A percentile compares a stretch with the other conserved stretches of the same genome.
phyloP scores from a whole-genome alignment of 2,329 filamentous ascomycete genomes.

The Colletotrichum agaves region DNA sequence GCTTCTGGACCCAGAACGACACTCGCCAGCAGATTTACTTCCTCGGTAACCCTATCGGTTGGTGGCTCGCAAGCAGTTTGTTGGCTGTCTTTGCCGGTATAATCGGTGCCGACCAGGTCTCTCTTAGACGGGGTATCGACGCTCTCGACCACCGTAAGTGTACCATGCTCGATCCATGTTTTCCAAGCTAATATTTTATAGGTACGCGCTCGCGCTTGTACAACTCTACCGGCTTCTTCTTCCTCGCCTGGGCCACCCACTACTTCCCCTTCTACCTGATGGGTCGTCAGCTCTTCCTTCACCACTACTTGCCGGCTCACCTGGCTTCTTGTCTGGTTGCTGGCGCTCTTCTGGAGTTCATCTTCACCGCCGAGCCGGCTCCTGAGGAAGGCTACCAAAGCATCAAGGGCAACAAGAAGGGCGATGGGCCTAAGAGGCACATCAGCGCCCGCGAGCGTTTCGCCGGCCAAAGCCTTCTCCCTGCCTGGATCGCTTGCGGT shows the following conservation, averaged over 20 bases:
- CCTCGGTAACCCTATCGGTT: conserved; percentile 94
- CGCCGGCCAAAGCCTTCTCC: conserved; percentile 78
- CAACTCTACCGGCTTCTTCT: conserved; percentile 99
- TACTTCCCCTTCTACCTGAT: conserved; percentile 98
- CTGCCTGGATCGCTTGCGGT: conserved; percentile 80
- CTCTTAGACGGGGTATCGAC: conserved; percentile 90
- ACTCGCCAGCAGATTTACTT: conserved; percentile 99
- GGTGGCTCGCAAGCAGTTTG: conserved; percentile 95
- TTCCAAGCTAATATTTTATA: conserved; percentile 51
- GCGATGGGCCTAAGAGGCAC: conserved; percentile 63
- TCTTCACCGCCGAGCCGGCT: conserved; percentile 88
- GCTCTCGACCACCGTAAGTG: conserved; percentile 91
- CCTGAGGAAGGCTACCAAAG: conserved; percentile 63
- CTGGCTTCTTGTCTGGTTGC: conserved; percentile 90
- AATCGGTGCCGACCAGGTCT: conserved; percentile 91
- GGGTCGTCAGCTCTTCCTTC: conserved; percentile 97
- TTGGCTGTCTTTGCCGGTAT: conserved; percentile 95
- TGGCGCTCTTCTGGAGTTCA: conserved; percentile 91
- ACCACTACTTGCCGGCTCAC: conserved; percentile 96
- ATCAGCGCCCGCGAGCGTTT: conserved; percentile 85
- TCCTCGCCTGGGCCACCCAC: conserved; percentile 96
- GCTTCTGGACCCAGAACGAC: conserved; percentile 98
- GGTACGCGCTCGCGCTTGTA: conserved; percentile 94
- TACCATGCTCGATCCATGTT: background rate
- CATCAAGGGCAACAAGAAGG: conserved; percentile 59